Base-by-base conservation (phyloP, 164 flowering plant species). In the Protea cynaroides region DNA sequence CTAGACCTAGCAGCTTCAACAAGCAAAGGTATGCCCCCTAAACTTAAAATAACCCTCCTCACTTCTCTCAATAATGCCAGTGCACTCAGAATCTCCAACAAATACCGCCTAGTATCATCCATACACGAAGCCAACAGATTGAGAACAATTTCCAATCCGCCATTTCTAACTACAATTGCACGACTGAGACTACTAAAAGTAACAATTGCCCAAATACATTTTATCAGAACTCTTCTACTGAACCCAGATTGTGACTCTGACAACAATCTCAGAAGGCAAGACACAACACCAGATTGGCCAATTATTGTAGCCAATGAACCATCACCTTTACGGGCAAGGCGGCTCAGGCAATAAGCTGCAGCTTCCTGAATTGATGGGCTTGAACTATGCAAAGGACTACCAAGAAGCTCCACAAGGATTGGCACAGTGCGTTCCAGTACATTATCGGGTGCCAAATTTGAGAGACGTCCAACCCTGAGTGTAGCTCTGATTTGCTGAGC, bases 21-120 rank as follows among this genome's bases (percentile, higher is more conserved):
- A 34, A 83, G 80, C 46, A 62, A 74, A 22, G 64, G 62, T 37
- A 77, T 69, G 13, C 74, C 73, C 6, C 82, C 81, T n/a, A 66
- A 29, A 52, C 47, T 58, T 22, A 72, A 63, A 63, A 84, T 40
- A 21, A 49, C 74, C 72, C 72, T 69, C 58, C 89, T 73, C 34
- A 69, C 77, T 65, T 75, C 85, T 59, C 72, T 73, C 63, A 72
- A 12, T 72, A 80, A 74, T 12, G 79, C 67, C 72, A 83, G 15
- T 15, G 83, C 71, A 67, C 84, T 81, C 57, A 85, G 66, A 36
- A 78, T 78, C 72, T 85, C 85, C 40, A 83, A 77, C 71, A 83
- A 69, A 59, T 74, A 71, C 53, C 25, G 40, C 74, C 75, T 75
- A 14, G 58, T 55, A 23, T 65, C 64, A 56, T 67, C 72, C 7